Percentiles rank a stretch among this genome's conserved stretches.
Evolutionary conservation across 2,329 filamentous ascomycete genomes (phyloP).

Genomic region (Cryphonectria carpinicola): DNA sequence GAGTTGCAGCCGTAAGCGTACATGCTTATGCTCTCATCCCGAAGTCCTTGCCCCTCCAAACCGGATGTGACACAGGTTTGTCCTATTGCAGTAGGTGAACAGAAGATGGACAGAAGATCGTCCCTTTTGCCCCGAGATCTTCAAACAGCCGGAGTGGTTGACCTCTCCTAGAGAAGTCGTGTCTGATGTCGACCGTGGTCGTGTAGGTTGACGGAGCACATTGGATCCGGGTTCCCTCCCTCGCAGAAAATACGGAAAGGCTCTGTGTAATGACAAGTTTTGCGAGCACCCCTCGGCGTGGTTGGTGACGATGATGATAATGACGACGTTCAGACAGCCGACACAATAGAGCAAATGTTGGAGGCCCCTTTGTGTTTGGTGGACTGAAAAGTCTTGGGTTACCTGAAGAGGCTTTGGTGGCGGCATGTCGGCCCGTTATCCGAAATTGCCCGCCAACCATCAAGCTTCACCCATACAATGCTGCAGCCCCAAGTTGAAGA

Average conservation of each 20-base stretch:
- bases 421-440: conserved; percentile 25
- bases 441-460: conserved; percentile 29
- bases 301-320: conserved; percentile 22
- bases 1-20: neutral
- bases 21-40: neutral
- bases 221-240: conserved; percentile 5
- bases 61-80: neutral
- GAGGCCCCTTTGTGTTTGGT: conserved; percentile 18
- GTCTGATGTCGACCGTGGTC: neutral
- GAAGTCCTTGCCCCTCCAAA: neutral
- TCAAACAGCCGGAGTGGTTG: neutral
- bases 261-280: neutral
- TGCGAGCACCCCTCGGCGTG: conserved; percentile 2
- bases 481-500: conserved; percentile 19
- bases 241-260: neutral
- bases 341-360: neutral
- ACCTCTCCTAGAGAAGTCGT: neutral
- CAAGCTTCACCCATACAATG: conserved; percentile 6
- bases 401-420: conserved; percentile 17
- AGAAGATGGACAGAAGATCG: neutral
- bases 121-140: conserved; percentile 4
- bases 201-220: conserved; percentile 9
- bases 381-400: conserved; percentile 12
- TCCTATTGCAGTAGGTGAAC: neutral
- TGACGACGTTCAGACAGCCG: conserved; percentile 7